These are phyloP conservation scores for Geotrichum histeridarum DNA, from an alignment of 1,139 yeast genomes.

Conservation along the genomic window DNA sequence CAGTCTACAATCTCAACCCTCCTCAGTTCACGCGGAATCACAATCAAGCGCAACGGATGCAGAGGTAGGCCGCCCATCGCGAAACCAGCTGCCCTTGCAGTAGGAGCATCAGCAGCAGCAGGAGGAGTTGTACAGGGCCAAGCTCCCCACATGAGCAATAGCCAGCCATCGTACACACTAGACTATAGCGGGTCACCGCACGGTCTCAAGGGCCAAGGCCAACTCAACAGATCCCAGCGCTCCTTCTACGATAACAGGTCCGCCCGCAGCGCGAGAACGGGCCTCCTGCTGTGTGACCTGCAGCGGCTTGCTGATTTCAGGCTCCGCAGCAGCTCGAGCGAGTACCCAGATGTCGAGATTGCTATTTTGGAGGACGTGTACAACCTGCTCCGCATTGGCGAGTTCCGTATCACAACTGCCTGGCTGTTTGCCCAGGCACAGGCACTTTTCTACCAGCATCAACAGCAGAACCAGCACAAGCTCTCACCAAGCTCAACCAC, in stretches of 20 bases:
- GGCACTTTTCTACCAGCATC: background rate
- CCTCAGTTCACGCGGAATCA: slow-evolving; percentile 9
- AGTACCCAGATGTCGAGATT: slow-evolving; percentile 8
- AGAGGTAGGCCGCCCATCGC: slow-evolving; percentile 14
- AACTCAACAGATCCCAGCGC: background rate
- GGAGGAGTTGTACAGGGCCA: too few species aligned
- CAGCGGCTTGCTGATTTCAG: slow-evolving; percentile 8
- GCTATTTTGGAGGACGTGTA: slow-evolving; percentile 11
- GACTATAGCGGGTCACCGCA: too few species aligned
- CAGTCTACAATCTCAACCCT: slow-evolving; percentile 14
- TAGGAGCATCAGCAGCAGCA: background rate
- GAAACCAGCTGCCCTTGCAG: background rate
- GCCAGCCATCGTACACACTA: too few species aligned
- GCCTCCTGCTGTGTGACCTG: slow-evolving; percentile 5
- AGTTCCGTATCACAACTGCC: background rate
- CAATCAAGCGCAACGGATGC: slow-evolving; percentile 11
- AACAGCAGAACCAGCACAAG: background rate
- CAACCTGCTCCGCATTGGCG: background rate
- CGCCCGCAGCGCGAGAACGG: slow-evolving; percentile 5
- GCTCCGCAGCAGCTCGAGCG: slow-evolving; percentile 5
- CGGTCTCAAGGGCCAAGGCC: too few species aligned
- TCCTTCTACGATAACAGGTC: background rate
- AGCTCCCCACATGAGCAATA: too few species aligned
- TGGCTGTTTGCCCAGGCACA: background rate
- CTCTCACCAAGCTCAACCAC: background rate